A percentile compares a stretch with the other conserved stretches of the same genome.
Conservation (phyloP, 768 basidiomycete genomes). For the Clitopilus hobsonii region DNA sequence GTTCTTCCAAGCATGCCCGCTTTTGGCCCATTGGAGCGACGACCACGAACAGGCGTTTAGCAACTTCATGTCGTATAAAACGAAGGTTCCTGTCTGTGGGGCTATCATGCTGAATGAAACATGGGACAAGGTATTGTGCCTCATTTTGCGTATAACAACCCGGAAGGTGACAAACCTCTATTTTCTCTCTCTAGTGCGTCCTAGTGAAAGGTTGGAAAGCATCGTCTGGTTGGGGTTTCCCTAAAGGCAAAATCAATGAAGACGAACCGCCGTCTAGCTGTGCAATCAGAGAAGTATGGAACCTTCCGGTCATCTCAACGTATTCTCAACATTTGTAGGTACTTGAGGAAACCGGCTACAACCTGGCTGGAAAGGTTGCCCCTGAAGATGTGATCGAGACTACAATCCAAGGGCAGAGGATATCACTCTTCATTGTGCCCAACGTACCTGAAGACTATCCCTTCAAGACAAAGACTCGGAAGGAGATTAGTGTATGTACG, state of each 20-base stretch:
- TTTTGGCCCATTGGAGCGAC: constrained; percentile 77
- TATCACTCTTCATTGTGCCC: constrained; percentile 87
- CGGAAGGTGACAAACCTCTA: too few species aligned
- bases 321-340: constrained; percentile 50
- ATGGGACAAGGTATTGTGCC: constrained; percentile 80
- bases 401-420: constrained; percentile 84
- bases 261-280: constrained; percentile 80
- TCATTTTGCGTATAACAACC: too few species aligned
- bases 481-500: constrained; percentile 88
- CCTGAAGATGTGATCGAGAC: constrained; percentile 73
- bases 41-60: constrained; percentile 85
- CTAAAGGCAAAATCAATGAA: constrained; percentile 99
- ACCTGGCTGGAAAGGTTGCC: constrained; percentile 64
- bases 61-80: constrained; percentile 95
- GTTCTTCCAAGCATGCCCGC: constrained; percentile 81
- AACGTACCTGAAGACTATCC: constrained; percentile 83
- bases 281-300: constrained; percentile 84
- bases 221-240: constrained; percentile 97
- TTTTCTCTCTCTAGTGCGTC: constrained; percentile 59
- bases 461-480: constrained; percentile 92
- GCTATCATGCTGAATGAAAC: constrained; percentile 91
- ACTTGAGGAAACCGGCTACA: constrained; percentile 95
- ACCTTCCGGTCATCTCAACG: constrained; percentile 8
- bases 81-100: constrained; percentile 93
- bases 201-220: constrained; percentile 98